A percentile compares a stretch with the other conserved stretches of the same genome.
Conservation (phyloP, 1,139 yeast genomes). For the Meyerozyma carpophila region DNA sequence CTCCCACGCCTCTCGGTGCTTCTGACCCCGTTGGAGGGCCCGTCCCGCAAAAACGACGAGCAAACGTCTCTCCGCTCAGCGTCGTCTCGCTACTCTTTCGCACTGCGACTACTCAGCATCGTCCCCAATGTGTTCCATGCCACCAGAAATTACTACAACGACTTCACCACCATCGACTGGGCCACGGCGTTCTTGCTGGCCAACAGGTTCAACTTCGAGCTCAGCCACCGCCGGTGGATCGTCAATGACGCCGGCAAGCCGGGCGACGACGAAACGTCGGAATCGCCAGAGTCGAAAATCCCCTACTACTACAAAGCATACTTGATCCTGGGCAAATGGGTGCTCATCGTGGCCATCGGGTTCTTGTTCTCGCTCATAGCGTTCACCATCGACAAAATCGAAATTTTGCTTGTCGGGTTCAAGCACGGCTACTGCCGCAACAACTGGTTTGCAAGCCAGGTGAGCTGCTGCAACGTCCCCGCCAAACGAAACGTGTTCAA, state of each 20-base stretch:
- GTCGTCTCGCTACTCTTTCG: constrained; percentile 7
- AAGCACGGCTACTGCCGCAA: constrained; percentile 50
- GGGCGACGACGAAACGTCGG: background rate
- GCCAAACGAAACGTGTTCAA: constrained; percentile 15
- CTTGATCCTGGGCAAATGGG: constrained; percentile 38
- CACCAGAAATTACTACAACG: constrained; percentile 45
- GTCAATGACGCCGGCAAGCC: constrained; percentile 8
- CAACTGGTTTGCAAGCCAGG: constrained; percentile 43
- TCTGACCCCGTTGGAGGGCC: background rate
- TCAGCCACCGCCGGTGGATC: constrained; percentile 24
- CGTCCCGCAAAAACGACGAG: background rate
- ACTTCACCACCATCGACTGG: constrained; percentile 71
- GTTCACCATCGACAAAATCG: constrained; percentile 46
- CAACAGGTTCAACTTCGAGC: constrained; percentile 38
- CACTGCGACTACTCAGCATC: constrained; percentile 14
- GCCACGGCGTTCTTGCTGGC: constrained; percentile 47
- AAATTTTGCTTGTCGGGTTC: constrained; percentile 47
- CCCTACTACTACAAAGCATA: constrained; percentile 23
- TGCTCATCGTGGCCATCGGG: constrained; percentile 45
- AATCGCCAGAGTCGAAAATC: constrained; percentile 8
- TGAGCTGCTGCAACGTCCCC: constrained; percentile 33
- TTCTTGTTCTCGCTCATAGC: constrained; percentile 48
- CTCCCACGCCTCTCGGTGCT: background rate
- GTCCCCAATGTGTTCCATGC: constrained; percentile 16
- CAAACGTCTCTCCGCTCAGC: background rate